Evolutionary conservation across 768 basidiomycete genomes (phyloP).

Genomic region (Amanita molliuscula): DNA sequence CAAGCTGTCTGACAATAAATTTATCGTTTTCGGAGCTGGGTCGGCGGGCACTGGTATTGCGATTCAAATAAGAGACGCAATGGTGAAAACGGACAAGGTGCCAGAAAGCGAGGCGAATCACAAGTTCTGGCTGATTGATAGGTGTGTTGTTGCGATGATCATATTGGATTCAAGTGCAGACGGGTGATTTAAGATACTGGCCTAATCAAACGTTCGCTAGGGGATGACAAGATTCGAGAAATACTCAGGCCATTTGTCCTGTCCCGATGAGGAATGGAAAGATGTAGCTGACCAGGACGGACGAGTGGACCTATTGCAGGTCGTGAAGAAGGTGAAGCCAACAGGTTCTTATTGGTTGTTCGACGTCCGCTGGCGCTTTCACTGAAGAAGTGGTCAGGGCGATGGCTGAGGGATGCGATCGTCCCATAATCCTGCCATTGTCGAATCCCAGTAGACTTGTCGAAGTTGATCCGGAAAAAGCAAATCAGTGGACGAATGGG

Average conservation of each 20-base stretch:
- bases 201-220: too few relatives aligned
- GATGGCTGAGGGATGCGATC: slow-evolving; percentile 58
- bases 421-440: slow-evolving; percentile 79
- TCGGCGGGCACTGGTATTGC: not conserved
- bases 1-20: too few relatives aligned
- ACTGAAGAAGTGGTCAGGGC: slow-evolving; percentile 58
- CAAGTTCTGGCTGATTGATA: slow-evolving; percentile 68
- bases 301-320: slow-evolving; percentile 49
- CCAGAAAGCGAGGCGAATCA: slow-evolving; percentile 45
- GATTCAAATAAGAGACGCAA: too few relatives aligned
- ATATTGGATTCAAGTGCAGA: slow-evolving; percentile 16
- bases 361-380: slow-evolving; percentile 71
- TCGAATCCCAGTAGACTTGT: slow-evolving; percentile 73
- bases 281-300: too few relatives aligned
- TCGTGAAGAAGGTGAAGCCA: slow-evolving; percentile 62
- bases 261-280: too few relatives aligned
- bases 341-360: slow-evolving; percentile 82
- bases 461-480: slow-evolving; percentile 64
- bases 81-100: too few relatives aligned
- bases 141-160: too few relatives aligned
- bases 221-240: too few relatives aligned
- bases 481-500: slow-evolving; percentile 71
- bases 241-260: too few relatives aligned
- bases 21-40: not conserved
- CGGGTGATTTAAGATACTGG: slow-evolving; percentile 24